These are phyloP conservation scores for Hymenoscyphus fraxineus DNA, from an alignment of 2,329 filamentous ascomycete species.

Conservation along the genomic window DNA sequence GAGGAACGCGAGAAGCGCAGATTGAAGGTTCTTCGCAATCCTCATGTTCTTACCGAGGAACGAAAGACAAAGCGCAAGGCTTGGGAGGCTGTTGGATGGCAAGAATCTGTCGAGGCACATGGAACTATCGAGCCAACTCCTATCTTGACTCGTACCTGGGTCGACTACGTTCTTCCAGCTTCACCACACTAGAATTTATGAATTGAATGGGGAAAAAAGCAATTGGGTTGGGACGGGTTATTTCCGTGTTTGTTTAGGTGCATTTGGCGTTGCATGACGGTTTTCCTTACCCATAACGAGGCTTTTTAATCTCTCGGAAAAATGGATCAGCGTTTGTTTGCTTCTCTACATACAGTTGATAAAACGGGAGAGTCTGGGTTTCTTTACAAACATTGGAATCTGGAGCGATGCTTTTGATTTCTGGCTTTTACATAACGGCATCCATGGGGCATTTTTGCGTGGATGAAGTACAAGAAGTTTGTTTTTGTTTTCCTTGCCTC, in stretches of 20 bases:
- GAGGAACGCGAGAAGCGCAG: slow-evolving; percentile 57
- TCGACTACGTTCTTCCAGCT: slow-evolving; percentile 25
- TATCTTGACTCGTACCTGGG: slow-evolving; percentile 27
- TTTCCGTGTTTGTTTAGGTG: slow-evolving; percentile 23
- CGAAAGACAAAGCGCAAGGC: slow-evolving; percentile 26
- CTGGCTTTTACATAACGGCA: slow-evolving; percentile 8
- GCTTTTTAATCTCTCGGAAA: not conserved
- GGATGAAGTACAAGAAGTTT: not conserved
- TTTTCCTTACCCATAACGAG: slow-evolving; percentile 9
- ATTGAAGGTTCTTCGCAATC: slow-evolving; percentile 23
- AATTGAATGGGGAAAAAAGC: slow-evolving; percentile 14
- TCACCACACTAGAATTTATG: slow-evolving; percentile 10
- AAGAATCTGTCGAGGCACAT: slow-evolving; percentile 30
- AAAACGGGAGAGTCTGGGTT: not conserved
- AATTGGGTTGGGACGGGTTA: slow-evolving; percentile 11
- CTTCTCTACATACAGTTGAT: not conserved
- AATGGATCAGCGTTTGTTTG: slow-evolving; percentile 9
- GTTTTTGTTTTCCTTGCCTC: not conserved
- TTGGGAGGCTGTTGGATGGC: slow-evolving; percentile 35
- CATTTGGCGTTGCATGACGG: slow-evolving; percentile 24
- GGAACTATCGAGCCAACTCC: slow-evolving; percentile 25
- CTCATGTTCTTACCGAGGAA: slow-evolving; percentile 28
- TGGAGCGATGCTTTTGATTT: slow-evolving; percentile 6
- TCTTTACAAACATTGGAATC: not conserved
- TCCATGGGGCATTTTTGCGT: not conserved